Evolutionary conservation across 225 moss, liverwort and hornwort species (phyloP).

Genomic region (Rhytidiadelphus loreus): DNA sequence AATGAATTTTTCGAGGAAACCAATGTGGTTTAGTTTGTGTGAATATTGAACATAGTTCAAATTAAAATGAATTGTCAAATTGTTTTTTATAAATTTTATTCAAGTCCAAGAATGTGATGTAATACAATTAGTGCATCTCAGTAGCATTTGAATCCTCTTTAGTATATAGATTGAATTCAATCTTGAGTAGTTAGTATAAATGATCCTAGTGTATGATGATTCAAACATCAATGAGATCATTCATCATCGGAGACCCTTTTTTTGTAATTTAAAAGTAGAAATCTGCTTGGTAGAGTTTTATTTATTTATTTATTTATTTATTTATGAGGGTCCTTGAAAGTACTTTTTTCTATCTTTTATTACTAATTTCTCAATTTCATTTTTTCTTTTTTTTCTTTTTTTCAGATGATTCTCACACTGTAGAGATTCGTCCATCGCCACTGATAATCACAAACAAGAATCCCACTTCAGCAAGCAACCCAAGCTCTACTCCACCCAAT

Average conservation of each 20-base stretch:
- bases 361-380: not conserved
- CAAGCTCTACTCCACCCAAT: not conserved
- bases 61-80: not conserved
- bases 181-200: not conserved
- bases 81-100: not conserved
- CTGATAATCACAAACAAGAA: not conserved
- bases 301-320: not conserved
- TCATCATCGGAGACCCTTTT: not conserved
- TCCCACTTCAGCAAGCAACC: not conserved
- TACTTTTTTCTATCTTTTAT: no score
- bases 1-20: not conserved
- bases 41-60: not conserved
- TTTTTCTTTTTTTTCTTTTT: not conserved
- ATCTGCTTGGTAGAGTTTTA: not conserved
- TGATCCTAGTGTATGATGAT: not conserved
- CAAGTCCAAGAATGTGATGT: no score
- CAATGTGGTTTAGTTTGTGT: not conserved
- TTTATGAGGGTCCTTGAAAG: not conserved
- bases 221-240: not conserved
- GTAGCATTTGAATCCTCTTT: not conserved
- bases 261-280: no score
- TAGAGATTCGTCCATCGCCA: not conserved
- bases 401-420: conserved; percentile 13
- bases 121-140: not conserved
- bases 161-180: no score